phyloP scores from a whole-genome alignment of 2,329 filamentous ascomycete genomes.

The Sclerotinia sclerotiorum region DNA sequence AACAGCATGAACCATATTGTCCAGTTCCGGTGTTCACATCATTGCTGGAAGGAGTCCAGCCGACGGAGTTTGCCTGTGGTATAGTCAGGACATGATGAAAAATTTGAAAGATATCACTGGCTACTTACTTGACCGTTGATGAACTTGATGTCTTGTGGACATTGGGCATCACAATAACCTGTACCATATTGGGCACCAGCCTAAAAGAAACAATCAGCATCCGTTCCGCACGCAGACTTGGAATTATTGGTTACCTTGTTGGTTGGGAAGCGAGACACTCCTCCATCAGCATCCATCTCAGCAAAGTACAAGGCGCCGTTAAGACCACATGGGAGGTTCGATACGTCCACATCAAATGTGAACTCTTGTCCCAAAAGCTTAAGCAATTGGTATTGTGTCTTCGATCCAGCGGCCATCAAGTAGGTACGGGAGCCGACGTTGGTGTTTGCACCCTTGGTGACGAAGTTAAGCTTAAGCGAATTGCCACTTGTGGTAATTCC shows the following conservation, averaged over 20 bases:
- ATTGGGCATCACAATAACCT: constrained; percentile 30
- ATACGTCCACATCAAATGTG: constrained; percentile 72
- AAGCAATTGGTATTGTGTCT: constrained; percentile 64
- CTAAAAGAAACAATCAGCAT: constrained; percentile 7
- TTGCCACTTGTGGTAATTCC: constrained; percentile 56
- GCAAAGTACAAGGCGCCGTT: constrained; percentile 71
- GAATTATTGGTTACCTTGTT: constrained; percentile 43
- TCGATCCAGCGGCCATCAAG: constrained; percentile 56
- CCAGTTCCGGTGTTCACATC: constrained; percentile 55
- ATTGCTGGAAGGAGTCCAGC: constrained; percentile 50
- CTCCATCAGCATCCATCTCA: constrained; percentile 64
- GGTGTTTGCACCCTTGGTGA: constrained; percentile 48
- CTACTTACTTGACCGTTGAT: constrained; percentile 51
- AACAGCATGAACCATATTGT: constrained; percentile 61
- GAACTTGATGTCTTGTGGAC: constrained; percentile 45
- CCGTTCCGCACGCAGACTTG: not conserved
- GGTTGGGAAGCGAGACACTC: constrained; percentile 49
- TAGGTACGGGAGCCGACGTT: constrained; percentile 61
- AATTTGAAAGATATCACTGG: not conserved
- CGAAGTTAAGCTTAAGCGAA: constrained; percentile 56
- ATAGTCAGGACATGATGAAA: constrained; percentile 21
- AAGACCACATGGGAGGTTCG: constrained; percentile 66
- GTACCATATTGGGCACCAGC: constrained; percentile 51
- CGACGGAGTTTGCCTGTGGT: constrained; percentile 53
- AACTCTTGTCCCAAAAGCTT: constrained; percentile 67